Evolutionary conservation across 2,329 filamentous ascomycete genomes (phyloP).

Genomic region (Didymella pomorum): DNA sequence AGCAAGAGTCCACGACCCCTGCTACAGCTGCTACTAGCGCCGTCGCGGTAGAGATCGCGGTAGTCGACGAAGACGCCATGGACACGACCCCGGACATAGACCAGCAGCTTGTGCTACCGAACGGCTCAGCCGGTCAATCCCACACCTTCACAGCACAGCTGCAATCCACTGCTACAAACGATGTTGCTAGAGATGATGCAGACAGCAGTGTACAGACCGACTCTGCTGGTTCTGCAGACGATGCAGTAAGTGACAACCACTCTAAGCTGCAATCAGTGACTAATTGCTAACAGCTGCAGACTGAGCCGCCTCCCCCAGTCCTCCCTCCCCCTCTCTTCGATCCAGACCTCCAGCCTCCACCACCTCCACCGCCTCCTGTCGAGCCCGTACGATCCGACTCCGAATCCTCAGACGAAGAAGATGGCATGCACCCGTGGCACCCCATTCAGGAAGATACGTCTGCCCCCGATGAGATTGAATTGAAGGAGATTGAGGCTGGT

Average conservation of each 20-base stretch:
- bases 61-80: constrained; percentile 50
- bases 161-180: constrained; percentile 28
- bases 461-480: constrained; percentile 63
- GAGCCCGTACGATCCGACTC: constrained; percentile 42
- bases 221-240: constrained; percentile 9
- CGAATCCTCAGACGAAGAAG: constrained; percentile 50
- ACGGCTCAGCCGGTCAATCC: constrained; percentile 29
- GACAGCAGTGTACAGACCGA: constrained; percentile 21
- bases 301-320: constrained; percentile 26
- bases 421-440: constrained; percentile 57
- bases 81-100: constrained; percentile 49
- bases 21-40: constrained; percentile 23
- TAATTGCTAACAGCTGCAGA: constrained; percentile 26
- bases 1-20: constrained; percentile 15
- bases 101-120: constrained; percentile 34
- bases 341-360: constrained; percentile 36
- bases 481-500: constrained; percentile 63
- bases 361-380: constrained; percentile 44
- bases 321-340: constrained; percentile 37
- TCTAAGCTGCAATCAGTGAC: constrained; percentile 1
- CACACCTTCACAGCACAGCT: constrained; percentile 23
- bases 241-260: constrained; percentile 27
- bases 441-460: constrained; percentile 65
- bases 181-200: constrained; percentile 14
- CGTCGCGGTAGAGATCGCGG: constrained; percentile 41